Evolutionary conservation across 2,329 filamentous ascomycete genomes (phyloP).

Genomic region (Furcasterigmium furcatum): DNA sequence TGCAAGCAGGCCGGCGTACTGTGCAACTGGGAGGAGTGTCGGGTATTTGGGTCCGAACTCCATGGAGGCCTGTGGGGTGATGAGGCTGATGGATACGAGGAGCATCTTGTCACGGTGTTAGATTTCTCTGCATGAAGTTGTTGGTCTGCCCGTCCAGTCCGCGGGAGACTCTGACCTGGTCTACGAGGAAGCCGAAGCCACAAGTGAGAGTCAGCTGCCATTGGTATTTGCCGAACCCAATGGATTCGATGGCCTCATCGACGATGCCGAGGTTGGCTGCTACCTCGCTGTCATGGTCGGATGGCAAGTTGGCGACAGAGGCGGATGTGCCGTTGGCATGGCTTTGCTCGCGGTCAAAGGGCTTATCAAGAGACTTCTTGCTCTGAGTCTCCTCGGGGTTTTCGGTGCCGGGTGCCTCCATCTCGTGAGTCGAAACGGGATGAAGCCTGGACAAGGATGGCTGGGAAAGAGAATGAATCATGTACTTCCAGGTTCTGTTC

Average conservation of each 20-base stretch:
- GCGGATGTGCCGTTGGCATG: no score
- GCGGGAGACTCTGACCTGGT: constrained; percentile 16
- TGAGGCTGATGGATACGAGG: constrained; percentile 14
- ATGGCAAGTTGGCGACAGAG: no score
- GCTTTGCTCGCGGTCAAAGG: no score
- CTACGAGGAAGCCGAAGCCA: constrained; percentile 15
- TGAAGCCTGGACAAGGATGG: no score
- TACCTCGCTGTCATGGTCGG: neutral
- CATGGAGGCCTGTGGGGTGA: constrained; percentile 14
- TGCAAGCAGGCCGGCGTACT: constrained; percentile 12
- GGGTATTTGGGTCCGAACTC: constrained; percentile 14
- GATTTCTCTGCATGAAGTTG: neutral
- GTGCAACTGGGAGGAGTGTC: constrained; percentile 9
- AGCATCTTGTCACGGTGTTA: constrained; percentile 9
- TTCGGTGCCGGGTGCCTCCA: no score
- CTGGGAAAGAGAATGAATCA: no score
- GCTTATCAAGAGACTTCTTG: no score
- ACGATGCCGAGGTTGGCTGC: constrained; percentile 9
- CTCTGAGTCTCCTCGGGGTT: no score
- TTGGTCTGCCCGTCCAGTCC: no score
- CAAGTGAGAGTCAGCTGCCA: constrained; percentile 14
- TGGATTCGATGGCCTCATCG: constrained; percentile 12
- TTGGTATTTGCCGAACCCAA: constrained; percentile 16
- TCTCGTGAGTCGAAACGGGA: no score
- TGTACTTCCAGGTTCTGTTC: no score